phyloP scores from a whole-genome alignment of 768 basidiomycete genomes.

The Pleurotus cornucopiae region DNA sequence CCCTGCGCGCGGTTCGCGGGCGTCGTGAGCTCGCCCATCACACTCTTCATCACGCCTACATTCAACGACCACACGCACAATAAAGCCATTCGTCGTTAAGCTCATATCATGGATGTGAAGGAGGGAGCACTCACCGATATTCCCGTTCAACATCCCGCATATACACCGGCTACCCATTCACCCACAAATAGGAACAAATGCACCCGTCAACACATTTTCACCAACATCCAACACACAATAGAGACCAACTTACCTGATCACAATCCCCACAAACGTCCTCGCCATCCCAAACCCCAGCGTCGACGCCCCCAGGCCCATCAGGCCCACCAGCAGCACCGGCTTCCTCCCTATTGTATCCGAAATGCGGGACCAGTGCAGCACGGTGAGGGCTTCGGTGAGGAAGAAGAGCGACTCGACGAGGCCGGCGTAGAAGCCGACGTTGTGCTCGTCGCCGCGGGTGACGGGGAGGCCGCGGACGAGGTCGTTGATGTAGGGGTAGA shows the following conservation, averaged over 20 bases:
- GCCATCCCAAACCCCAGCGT: constrained; percentile 63
- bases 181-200: background rate
- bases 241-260: constrained; percentile 41
- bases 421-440: constrained; percentile 68
- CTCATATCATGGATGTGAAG: too few species aligned
- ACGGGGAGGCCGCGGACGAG: constrained; percentile 58
- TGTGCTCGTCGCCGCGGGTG: constrained; percentile 57
- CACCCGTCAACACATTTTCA: too few species aligned
- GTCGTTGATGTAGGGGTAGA: constrained; percentile 66
- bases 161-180: constrained; percentile 52
- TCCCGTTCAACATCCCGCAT: constrained; percentile 65
- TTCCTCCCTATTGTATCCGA: constrained; percentile 61
- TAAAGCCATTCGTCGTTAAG: too few species aligned
- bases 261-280: constrained; percentile 46
- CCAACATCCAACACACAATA: too few species aligned
- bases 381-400: constrained; percentile 49
- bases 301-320: constrained; percentile 48
- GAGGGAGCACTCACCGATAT: constrained; percentile 32
- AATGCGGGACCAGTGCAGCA: constrained; percentile 60
- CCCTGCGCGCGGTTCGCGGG: constrained; percentile 48
- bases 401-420: constrained; percentile 65
- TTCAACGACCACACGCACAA: background rate
- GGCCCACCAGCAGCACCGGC: constrained; percentile 53
- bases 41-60: constrained; percentile 61
- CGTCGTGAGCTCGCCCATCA: constrained; percentile 65